Evolutionary conservation across 352 stramenopile genomes (phyloP).

Genomic region (Globisporangium camurandrum): DNA sequence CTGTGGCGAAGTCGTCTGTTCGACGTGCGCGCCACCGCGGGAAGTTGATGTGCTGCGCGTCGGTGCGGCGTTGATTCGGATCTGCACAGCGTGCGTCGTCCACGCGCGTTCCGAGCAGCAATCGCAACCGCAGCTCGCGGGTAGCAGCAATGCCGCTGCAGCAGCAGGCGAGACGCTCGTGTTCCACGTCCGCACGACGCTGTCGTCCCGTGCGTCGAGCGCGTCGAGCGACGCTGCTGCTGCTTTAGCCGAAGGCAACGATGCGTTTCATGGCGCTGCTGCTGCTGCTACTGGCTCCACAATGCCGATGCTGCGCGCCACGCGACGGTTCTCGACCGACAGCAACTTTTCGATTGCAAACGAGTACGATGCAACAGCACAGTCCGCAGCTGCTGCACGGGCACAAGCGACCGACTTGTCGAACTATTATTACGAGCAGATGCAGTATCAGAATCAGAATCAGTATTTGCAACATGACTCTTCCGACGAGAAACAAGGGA

Average conservation of each 20-base stretch:
- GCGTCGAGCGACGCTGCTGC: slow-evolving; percentile 26
- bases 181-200: slow-evolving; percentile 26
- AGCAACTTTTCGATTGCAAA: slow-evolving; percentile 54
- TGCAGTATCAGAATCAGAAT: not conserved
- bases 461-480: too few species aligned
- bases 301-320: too few species aligned
- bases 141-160: not conserved
- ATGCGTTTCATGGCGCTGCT: too few species aligned
- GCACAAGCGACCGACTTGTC: too few species aligned
- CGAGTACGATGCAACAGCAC: slow-evolving; percentile 24
- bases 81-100: slow-evolving; percentile 62
- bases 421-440: too few species aligned
- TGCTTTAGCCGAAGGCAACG: not conserved
- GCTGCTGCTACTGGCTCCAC: too few species aligned
- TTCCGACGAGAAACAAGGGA: too few species aligned
- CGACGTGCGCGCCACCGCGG: slow-evolving; percentile 45
- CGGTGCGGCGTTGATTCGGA: slow-evolving; percentile 30
- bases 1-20: slow-evolving; percentile 71
- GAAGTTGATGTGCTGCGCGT: slow-evolving; percentile 35
- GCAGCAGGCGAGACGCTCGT: slow-evolving; percentile 26
- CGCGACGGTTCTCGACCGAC: slow-evolving; percentile 22
- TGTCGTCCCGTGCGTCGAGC: slow-evolving; percentile 25
- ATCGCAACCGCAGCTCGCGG: slow-evolving; percentile 1
- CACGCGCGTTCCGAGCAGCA: slow-evolving; percentile 23
- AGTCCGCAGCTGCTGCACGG: too few species aligned